phyloP scores from a whole-genome alignment of 2,329 filamentous ascomycete genomes.

The Tolypocladium album region DNA sequence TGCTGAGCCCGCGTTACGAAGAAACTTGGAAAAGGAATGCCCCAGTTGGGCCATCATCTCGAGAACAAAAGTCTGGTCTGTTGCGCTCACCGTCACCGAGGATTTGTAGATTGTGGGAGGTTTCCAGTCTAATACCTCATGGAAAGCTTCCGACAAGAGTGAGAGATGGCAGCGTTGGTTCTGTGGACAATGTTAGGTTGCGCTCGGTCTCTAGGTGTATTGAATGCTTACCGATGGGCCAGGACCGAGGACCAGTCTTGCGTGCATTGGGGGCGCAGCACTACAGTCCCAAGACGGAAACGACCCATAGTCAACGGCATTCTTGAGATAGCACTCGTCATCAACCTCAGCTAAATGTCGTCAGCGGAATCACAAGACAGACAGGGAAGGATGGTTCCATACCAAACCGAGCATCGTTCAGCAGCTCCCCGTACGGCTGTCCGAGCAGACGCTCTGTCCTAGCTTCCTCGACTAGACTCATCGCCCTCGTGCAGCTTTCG shows the following conservation, averaged over 20 bases:
- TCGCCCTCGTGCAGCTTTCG: slow-evolving; percentile 39
- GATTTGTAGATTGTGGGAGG: slow-evolving; percentile 41
- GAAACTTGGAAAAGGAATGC: slow-evolving; percentile 29
- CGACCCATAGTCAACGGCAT: slow-evolving; percentile 40
- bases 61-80: slow-evolving; percentile 32
- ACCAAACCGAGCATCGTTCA: slow-evolving; percentile 36
- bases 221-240: slow-evolving; percentile 32
- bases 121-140: slow-evolving; percentile 37
- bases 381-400: slow-evolving; percentile 7
- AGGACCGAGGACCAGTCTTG: slow-evolving; percentile 39
- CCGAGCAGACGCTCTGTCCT: slow-evolving; percentile 33
- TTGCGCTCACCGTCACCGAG: slow-evolving; percentile 20
- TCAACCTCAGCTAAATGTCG: slow-evolving; percentile 25
- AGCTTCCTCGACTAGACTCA: slow-evolving; percentile 41
- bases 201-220: not conserved
- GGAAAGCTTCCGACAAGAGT: slow-evolving; percentile 38
- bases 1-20: slow-evolving; percentile 16
- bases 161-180: slow-evolving; percentile 37
- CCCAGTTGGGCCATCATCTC: slow-evolving; percentile 31
- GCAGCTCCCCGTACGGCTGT: slow-evolving; percentile 26
- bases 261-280: slow-evolving; percentile 25
- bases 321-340: slow-evolving; percentile 27
- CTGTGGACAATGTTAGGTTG: slow-evolving; percentile 17
- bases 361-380: slow-evolving; percentile 4
- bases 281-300: slow-evolving; percentile 36